Evolutionary conservation across 176 grass and related monocot genomes (phyloP).

Genomic region (Otatea glauca): DNA sequence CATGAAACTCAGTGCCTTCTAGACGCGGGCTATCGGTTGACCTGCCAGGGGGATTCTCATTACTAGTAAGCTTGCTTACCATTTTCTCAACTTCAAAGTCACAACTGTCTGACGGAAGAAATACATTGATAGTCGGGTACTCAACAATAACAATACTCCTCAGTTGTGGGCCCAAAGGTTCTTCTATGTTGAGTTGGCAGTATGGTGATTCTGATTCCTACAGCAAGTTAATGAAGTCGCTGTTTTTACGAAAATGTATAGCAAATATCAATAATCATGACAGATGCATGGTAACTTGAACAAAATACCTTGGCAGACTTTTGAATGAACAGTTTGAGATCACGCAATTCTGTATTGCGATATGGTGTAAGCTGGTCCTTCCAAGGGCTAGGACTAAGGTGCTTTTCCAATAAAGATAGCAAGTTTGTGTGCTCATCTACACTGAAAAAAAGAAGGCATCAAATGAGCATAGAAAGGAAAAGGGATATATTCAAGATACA

Average conservation of each 20-base stretch:
- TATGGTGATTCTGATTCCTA: slow-evolving; percentile 63
- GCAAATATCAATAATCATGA: neutral
- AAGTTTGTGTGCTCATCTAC: slow-evolving; percentile 69
- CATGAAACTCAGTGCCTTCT: slow-evolving; percentile 65
- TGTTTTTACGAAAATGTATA: slow-evolving; percentile 28
- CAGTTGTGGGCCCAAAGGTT: slow-evolving; percentile 64
- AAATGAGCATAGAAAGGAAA: slow-evolving; percentile 25
- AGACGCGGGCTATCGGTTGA: slow-evolving; percentile 15
- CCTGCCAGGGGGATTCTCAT: slow-evolving; percentile 24
- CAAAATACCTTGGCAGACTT: slow-evolving; percentile 73
- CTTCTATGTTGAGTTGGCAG: slow-evolving; percentile 61
- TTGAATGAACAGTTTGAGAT: slow-evolving; percentile 82
- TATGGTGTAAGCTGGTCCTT: slow-evolving; percentile 76
- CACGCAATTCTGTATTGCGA: slow-evolving; percentile 55
- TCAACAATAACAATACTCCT: slow-evolving; percentile 65
- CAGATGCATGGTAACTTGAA: slow-evolving; percentile 21
- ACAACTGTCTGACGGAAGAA: slow-evolving; percentile 69
- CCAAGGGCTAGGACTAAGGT: slow-evolving; percentile 82
- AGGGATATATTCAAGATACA: neutral
- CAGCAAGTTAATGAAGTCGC: slow-evolving; percentile 19
- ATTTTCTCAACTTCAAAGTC: slow-evolving; percentile 70
- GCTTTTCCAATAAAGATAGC: slow-evolving; percentile 69
- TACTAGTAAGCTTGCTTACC: slow-evolving; percentile 33
- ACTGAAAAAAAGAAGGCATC: slow-evolving; percentile 54
- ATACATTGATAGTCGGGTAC: slow-evolving; percentile 80